Evolutionary conservation across 169 alveolate species (phyloP).

Genomic region (Theileria sp.): DNA sequence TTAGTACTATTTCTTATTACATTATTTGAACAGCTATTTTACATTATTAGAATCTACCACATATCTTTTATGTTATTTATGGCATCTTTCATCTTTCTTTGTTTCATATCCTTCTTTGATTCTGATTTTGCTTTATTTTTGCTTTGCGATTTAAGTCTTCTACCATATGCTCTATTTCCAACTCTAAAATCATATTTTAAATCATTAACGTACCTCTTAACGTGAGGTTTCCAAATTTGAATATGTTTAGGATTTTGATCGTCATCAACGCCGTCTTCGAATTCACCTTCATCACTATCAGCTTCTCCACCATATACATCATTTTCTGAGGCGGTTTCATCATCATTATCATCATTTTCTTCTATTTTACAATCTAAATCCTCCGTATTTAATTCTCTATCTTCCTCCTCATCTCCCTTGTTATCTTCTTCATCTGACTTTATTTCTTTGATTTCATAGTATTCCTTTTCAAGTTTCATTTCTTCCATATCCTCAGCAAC

Average conservation of each 20-base stretch:
- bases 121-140: slow-evolving; percentile 63
- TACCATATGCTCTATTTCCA: slow-evolving; percentile 49
- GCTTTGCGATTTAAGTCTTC: slow-evolving; percentile 23
- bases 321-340: background rate
- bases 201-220: slow-evolving; percentile 24
- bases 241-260: slow-evolving; percentile 46
- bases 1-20: background rate
- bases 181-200: slow-evolving; percentile 4
- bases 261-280: slow-evolving; percentile 7
- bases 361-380: no score
- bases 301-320: background rate
- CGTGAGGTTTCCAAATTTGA: slow-evolving; percentile 67
- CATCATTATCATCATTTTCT: no score
- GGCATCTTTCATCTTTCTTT: slow-evolving; percentile 42
- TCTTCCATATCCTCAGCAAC: slow-evolving; percentile 15
- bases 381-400: no score
- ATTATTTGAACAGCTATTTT: background rate
- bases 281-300: slow-evolving; percentile 8
- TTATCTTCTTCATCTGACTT: slow-evolving; percentile 16
- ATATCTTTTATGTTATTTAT: slow-evolving; percentile 22
- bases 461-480: slow-evolving; percentile 15
- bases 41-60: slow-evolving; percentile 23
- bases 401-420: background rate
- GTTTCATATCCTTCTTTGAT: slow-evolving; percentile 51
- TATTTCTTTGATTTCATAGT: slow-evolving; percentile 17